Conservation (phyloP, 2,329 filamentous ascomycete species). For the Pseudocercospora eumusae region DNA sequence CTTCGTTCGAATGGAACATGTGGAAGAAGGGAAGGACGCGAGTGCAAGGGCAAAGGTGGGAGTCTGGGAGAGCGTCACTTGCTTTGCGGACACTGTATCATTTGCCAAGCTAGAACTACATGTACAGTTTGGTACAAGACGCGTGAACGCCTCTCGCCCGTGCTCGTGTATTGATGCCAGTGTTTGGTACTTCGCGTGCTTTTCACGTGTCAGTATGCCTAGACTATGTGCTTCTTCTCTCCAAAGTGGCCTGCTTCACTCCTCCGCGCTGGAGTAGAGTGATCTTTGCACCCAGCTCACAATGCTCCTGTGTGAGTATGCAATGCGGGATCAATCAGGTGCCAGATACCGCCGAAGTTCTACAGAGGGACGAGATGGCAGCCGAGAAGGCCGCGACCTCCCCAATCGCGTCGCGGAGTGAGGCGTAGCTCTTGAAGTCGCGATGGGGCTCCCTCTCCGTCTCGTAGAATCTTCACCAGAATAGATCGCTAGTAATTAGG, state of each 20-base stretch:
- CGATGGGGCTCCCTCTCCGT: slow-evolving; percentile 63
- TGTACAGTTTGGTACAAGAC: not conserved
- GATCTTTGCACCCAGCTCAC: not conserved
- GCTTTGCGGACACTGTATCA: not conserved
- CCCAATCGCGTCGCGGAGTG: slow-evolving; percentile 79
- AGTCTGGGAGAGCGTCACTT: no score
- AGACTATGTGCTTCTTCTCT: not conserved
- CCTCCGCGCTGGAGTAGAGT: not conserved
- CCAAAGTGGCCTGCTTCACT: not conserved
- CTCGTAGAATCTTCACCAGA: slow-evolving; percentile 66
- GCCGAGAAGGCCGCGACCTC: slow-evolving; percentile 82
- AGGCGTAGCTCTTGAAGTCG: slow-evolving; percentile 66
- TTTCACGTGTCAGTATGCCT: not conserved
- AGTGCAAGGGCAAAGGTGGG: slow-evolving; percentile 1
- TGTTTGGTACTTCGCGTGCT: slow-evolving; percentile 8
- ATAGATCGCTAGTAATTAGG: slow-evolving; percentile 61
- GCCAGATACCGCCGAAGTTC: slow-evolving; percentile 29
- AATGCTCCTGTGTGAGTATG: not conserved
- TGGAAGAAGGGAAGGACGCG: not conserved
- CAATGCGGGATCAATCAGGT: not conserved
- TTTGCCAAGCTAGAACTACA: not conserved
- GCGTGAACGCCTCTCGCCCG: not conserved
- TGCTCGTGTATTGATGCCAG: not conserved
- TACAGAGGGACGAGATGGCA: slow-evolving; percentile 85
- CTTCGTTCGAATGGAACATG: slow-evolving; percentile 1